These are phyloP conservation scores for Xylaria hypoxylon DNA, from an alignment of 2,329 filamentous ascomycete species.

Conservation along the genomic window DNA sequence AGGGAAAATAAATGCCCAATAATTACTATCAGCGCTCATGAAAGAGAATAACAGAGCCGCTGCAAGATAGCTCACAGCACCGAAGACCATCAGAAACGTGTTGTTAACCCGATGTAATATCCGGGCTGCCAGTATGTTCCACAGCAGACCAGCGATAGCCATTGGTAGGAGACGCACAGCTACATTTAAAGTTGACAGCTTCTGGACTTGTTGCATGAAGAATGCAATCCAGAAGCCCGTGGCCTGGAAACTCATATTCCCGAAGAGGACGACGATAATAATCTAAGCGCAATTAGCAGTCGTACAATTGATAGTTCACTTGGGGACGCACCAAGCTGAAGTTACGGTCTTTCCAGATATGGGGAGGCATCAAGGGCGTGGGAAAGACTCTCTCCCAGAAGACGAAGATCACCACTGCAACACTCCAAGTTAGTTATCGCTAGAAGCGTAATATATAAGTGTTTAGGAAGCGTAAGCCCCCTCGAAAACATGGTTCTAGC, in stretches of 20 bases:
- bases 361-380: constrained; percentile 64
- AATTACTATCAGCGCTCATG: constrained; percentile 64
- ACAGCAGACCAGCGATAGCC: constrained; percentile 70
- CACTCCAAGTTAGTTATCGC: background rate
- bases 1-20: constrained; percentile 75
- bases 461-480: too few species aligned
- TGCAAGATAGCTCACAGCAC: constrained; percentile 55
- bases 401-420: constrained; percentile 62
- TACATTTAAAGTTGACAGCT: constrained; percentile 66
- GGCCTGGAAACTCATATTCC: constrained; percentile 72
- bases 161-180: constrained; percentile 74
- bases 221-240: constrained; percentile 73
- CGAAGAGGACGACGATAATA: constrained; percentile 67
- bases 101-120: constrained; percentile 74
- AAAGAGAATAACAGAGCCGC: constrained; percentile 66
- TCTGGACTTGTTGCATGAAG: constrained; percentile 70
- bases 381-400: constrained; percentile 70
- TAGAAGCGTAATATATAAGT: background rate
- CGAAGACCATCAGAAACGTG: constrained; percentile 67
- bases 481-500: background rate
- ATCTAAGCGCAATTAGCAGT: constrained; percentile 55
- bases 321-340: constrained; percentile 66
- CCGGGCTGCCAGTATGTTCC: constrained; percentile 71
- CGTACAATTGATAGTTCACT: constrained; percentile 17
- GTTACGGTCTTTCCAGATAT: constrained; percentile 70